A percentile compares a stretch with the other conserved stretches of the same genome.
Evolutionary conservation across 2,329 filamentous ascomycete species (phyloP).

Genomic region (Calonectria henricotiae): DNA sequence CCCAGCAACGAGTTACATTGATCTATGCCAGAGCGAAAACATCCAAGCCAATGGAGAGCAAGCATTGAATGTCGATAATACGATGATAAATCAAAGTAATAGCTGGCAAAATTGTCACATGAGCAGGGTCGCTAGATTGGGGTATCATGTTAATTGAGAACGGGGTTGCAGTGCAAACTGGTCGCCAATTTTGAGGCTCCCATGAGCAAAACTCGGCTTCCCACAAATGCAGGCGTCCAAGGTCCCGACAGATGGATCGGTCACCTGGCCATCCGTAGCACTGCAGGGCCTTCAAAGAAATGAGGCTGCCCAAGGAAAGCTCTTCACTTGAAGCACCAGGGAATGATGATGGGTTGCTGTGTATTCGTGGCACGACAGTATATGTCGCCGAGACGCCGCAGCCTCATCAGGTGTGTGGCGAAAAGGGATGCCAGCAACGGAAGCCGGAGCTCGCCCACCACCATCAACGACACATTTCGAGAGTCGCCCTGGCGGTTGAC

Average conservation of each 20-base stretch:
- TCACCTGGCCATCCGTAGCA: not conserved
- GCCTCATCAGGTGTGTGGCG: constrained; percentile 3
- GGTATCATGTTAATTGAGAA: constrained; percentile 32
- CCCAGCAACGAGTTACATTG: constrained; percentile 70
- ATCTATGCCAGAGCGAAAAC: constrained; percentile 74
- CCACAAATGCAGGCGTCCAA: not conserved
- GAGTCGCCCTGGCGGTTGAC: not conserved
- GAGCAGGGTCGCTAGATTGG: constrained; percentile 21
- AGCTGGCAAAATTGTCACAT: constrained; percentile 56
- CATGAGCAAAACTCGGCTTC: constrained; percentile 2
- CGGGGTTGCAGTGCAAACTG: constrained; percentile 6
- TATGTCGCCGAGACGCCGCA: constrained; percentile 29
- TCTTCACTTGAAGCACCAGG: constrained; percentile 27
- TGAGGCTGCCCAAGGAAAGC: constrained; percentile 25
- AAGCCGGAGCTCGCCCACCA: constrained; percentile 14
- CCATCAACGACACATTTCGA: constrained; percentile 9
- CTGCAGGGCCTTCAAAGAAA: constrained; percentile 5
- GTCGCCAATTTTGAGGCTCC: constrained; percentile 6
- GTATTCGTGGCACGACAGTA: constrained; percentile 14
- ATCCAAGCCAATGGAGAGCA: constrained; percentile 65
- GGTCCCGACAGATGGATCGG: constrained; percentile 23
- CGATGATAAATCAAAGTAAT: constrained; percentile 53
- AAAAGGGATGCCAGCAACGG: not conserved
- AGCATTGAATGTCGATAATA: constrained; percentile 68
- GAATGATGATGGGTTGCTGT: constrained; percentile 3